Evolutionary conservation across 2,329 filamentous ascomycete species (phyloP).

Genomic region (Aspergillus uvarum): DNA sequence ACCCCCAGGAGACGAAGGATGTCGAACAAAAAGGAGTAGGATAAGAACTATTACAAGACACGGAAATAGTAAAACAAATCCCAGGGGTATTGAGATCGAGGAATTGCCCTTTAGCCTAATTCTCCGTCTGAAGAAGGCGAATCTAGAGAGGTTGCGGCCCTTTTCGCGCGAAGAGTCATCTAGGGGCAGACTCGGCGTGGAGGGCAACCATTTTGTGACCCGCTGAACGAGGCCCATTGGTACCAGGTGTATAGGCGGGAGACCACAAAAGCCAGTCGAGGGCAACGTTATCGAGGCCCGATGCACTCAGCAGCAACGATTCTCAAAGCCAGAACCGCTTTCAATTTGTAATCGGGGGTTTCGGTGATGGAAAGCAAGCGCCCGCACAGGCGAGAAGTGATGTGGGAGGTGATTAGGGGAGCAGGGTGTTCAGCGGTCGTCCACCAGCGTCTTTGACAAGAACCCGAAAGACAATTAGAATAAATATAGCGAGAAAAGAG

Average conservation of each 20-base stretch:
- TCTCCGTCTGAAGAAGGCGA: constrained; percentile 82
- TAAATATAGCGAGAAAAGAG: constrained; percentile 21
- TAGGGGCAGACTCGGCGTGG: constrained; percentile 46
- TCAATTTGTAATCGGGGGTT: not conserved
- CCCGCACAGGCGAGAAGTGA: constrained; percentile 18
- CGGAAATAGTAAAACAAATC: constrained; percentile 89
- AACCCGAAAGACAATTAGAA: constrained; percentile 6
- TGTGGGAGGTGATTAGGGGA: constrained; percentile 13
- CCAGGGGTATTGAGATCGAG: constrained; percentile 85
- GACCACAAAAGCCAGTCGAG: constrained; percentile 10
- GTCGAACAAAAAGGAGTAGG: constrained; percentile 81
- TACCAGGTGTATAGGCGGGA: constrained; percentile 31
- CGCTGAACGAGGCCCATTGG: constrained; percentile 56
- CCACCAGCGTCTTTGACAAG: constrained; percentile 4
- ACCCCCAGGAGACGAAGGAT: constrained; percentile 77
- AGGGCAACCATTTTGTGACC: constrained; percentile 53
- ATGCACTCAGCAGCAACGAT: constrained; percentile 10
- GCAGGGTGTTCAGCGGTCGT: constrained; percentile 4
- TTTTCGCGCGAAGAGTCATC: constrained; percentile 50
- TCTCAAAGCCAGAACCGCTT: constrained; percentile 5
- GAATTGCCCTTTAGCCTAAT: constrained; percentile 90
- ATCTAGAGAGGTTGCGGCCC: constrained; percentile 47
- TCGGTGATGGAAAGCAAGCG: constrained; percentile 7
- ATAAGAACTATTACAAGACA: constrained; percentile 89
- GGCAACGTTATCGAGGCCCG: constrained; percentile 13